Conservation (phyloP, 2,329 filamentous ascomycete species). For the Aspergillus hortae region DNA sequence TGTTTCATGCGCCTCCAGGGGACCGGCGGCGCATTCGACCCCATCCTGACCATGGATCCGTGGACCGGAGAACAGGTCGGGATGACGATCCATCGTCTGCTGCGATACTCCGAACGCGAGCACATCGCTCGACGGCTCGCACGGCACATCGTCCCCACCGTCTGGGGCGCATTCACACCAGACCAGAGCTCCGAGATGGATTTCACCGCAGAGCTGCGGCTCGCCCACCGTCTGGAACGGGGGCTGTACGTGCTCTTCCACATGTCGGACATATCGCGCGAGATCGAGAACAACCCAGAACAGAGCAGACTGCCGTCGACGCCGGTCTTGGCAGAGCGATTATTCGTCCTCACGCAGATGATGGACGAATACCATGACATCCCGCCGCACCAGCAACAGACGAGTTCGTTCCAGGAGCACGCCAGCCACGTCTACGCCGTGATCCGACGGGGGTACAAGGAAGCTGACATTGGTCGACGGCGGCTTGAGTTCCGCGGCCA, state of each 20-base stretch:
- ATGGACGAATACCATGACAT: slow-evolving; percentile 20
- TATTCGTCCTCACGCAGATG: slow-evolving; percentile 14
- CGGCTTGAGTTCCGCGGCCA: slow-evolving; percentile 21
- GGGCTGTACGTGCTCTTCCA: slow-evolving; percentile 27
- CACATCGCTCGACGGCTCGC: slow-evolving; percentile 19
- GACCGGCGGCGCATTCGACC: slow-evolving; percentile 53
- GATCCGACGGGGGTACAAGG: slow-evolving; percentile 19
- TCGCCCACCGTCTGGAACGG: slow-evolving; percentile 23
- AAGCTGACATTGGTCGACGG: slow-evolving; percentile 23
- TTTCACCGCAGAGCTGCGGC: slow-evolving; percentile 22
- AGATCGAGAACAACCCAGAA: slow-evolving; percentile 11
- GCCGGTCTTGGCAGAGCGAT: slow-evolving; percentile 13
- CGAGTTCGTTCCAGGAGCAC: slow-evolving; percentile 17
- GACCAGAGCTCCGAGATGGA: slow-evolving; percentile 22
- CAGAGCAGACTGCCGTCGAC: slow-evolving; percentile 8
- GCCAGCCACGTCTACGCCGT: slow-evolving; percentile 22
- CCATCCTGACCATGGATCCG: slow-evolving; percentile 46
- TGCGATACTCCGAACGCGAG: slow-evolving; percentile 20
- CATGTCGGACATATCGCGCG: slow-evolving; percentile 24
- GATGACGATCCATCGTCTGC: slow-evolving; percentile 21
- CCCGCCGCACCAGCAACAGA: slow-evolving; percentile 10
- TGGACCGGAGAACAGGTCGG: slow-evolving; percentile 18
- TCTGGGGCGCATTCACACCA: slow-evolving; percentile 26
- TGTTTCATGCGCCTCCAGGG: slow-evolving; percentile 43
- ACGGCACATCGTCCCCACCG: slow-evolving; percentile 22